Evolutionary conservation across 2,329 filamentous ascomycete genomes (phyloP), one percentile per base, ranked within the genome.

Genomic region (Aureobasidium sp.): DNA sequence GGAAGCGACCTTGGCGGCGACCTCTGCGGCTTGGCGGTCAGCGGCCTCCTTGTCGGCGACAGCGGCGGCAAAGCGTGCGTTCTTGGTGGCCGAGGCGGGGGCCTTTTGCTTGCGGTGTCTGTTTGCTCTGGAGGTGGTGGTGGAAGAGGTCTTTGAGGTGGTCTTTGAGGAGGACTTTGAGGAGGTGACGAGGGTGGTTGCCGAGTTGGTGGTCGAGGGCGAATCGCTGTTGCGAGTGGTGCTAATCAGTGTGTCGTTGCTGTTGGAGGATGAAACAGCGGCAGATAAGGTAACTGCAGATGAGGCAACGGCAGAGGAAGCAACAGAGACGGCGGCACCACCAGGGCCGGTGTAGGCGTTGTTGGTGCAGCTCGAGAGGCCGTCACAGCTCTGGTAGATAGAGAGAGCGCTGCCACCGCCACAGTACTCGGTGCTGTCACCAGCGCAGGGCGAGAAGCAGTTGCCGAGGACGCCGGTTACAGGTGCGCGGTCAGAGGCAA

Each of bases 381-480:
- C 61, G 29, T 51, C 60, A 33, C 64, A 65, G 31, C 60, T 61
- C 27, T 63, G 61, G 40, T 75, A 76, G 2, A 76, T 64, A 6
- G 68, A 70, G 19, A 75, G 65, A 2, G 68, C 68, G 17, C 63
- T 67, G 11, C 67, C 67, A 11, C 75, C 75, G 57, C 75, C 75
- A 61, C 75, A 77, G 25, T 72, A 65, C 64, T 75, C 64, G 25
- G 49, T 64, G 13, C 61, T 57, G 64, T 83, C 73, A 21, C 82
- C 83, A 11, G 73, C 74, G 70, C 83, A 86, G 40, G 77, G 69
- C 67, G 78, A 77, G 63, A 74, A 73, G 69, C 83, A 86, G 64
- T 79, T 79, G 40, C 79, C 81, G 35, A 84, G 73, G 29, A 84
- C 75, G 40, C 78, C 78, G 46, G 70, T 65, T n/a, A 70, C 67